Conservation (phyloP, 306 rosid genomes). For the Phaseolus lunatus region DNA sequence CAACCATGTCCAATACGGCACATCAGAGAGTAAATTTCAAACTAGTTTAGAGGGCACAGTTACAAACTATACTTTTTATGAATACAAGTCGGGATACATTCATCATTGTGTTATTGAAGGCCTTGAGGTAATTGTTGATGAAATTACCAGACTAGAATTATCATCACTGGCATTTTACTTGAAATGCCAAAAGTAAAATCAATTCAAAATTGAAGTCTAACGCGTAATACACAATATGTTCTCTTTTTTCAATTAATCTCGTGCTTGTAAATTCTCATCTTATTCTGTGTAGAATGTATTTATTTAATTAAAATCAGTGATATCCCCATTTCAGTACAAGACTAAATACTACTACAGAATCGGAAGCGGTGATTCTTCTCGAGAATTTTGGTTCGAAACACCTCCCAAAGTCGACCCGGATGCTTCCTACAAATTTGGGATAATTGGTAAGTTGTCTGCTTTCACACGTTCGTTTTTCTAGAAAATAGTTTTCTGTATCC, state of each 20-base stretch:
- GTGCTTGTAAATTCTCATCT: slow-evolving; percentile 20
- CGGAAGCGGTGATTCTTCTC: slow-evolving; percentile 85
- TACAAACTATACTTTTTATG: slow-evolving; percentile 74
- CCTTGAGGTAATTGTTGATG: slow-evolving; percentile 68
- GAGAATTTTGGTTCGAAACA: slow-evolving; percentile 87
- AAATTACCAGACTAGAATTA: slow-evolving; percentile 22
- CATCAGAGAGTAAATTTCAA: slow-evolving; percentile 53
- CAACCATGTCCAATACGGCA: slow-evolving; percentile 70
- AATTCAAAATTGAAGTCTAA: slow-evolving; percentile 16
- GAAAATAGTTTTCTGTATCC: slow-evolving; percentile 29
- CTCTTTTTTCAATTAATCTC: slow-evolving; percentile 34
- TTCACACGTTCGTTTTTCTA: slow-evolving; percentile 22
- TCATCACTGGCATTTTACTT: slow-evolving; percentile 29
- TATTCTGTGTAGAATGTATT: slow-evolving; percentile 12
- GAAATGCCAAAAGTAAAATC: slow-evolving; percentile 27
- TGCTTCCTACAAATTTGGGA: slow-evolving; percentile 84
- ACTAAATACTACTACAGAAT: slow-evolving; percentile 88
- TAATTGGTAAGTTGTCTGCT: slow-evolving; percentile 72
- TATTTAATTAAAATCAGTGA: slow-evolving; percentile 25
- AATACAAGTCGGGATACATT: slow-evolving; percentile 88
- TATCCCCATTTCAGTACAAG: slow-evolving; percentile 63
- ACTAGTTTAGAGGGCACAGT: slow-evolving; percentile 64
- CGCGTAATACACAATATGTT: neutral
- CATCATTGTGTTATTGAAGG: slow-evolving; percentile 85
- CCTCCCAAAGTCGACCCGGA: slow-evolving; percentile 81